Percentiles rank a stretch among this genome's conserved stretches.
phyloP scores from a whole-genome alignment of 2,329 filamentous ascomycete genomes.

The Capronia americana region DNA sequence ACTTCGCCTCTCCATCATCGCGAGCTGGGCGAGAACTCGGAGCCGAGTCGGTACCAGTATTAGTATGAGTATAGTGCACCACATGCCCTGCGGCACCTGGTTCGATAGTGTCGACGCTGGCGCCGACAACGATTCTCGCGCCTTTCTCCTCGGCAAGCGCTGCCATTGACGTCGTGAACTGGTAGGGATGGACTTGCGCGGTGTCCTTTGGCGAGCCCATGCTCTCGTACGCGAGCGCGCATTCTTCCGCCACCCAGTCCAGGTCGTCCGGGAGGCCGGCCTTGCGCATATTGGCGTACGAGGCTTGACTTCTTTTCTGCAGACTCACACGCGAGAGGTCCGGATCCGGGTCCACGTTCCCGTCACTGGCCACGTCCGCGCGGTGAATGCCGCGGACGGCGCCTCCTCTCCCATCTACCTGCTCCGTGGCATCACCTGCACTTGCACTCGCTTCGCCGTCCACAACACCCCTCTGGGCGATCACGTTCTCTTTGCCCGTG shows the following conservation, averaged over 20 bases:
- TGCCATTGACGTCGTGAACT: slow-evolving; percentile 87
- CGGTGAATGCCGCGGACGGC: slow-evolving; percentile 39
- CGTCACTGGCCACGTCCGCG: slow-evolving; percentile 32
- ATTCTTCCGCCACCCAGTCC: slow-evolving; percentile 78
- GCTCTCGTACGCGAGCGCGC: slow-evolving; percentile 73
- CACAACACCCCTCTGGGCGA: slow-evolving; percentile 7
- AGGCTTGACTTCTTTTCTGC: slow-evolving; percentile 62
- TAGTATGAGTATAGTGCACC: slow-evolving; percentile 61
- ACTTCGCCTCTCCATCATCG: slow-evolving; percentile 44
- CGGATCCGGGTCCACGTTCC: slow-evolving; percentile 43
- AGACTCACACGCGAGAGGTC: slow-evolving; percentile 48
- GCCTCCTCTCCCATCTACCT: slow-evolving; percentile 39
- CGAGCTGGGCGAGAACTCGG: too few species aligned
- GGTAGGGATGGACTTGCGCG: slow-evolving; percentile 89
- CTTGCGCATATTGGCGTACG: slow-evolving; percentile 58
- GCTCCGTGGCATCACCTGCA: neutral
- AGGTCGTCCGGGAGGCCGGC: slow-evolving; percentile 75
- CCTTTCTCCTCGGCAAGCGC: slow-evolving; percentile 74
- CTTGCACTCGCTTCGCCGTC: slow-evolving; percentile 22
- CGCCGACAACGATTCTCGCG: slow-evolving; percentile 69
- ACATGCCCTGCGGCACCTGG: slow-evolving; percentile 45
- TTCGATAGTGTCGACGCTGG: slow-evolving; percentile 68
- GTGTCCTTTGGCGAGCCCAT: slow-evolving; percentile 85
- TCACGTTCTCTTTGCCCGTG: slow-evolving; percentile 38
- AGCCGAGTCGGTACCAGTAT: neutral